Base-by-base conservation (phyloP, 768 basidiomycete genomes). In the Neoboletus magnificus region DNA sequence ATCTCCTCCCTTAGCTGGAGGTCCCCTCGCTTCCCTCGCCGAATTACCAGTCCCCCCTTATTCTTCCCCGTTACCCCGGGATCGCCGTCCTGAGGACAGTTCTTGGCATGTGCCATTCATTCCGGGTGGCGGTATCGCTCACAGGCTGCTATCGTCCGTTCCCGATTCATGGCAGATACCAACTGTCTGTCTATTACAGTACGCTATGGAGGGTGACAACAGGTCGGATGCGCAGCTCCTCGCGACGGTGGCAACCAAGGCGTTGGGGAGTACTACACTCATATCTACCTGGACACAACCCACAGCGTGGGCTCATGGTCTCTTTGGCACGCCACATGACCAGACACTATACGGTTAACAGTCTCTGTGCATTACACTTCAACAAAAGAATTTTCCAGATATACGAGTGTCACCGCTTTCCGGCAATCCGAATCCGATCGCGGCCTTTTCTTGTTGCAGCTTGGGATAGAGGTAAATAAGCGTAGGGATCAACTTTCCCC, bases 401-500 rank as follows among this genome's bases (percentile, higher is more conserved):
- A 51, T 16, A 53, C 32, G 35, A 40, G 18, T 39, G n/a, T 76
- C 66, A 87, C 61, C 78, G 76, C 68, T 85, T 91, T 56, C 85
- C 80, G 54, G 82, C 74, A 64, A 91, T 82, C 22, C 87, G 84
- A 32, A 83, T 79, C 43, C 72, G 71, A 39, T 73, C 69, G 10
- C 74, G 72, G 18, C 79, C 81, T 18, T 74, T 75, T 56, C 77
- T 77, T 74, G 89, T 92, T 37, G 89, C 84, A 46, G 91, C 91
- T 68, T 94, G 88, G 22, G 85, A 82, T 50, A 99, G 76, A 8
- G 92, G 77, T 33, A 99, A 69, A 70, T 98, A 99, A 18, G 92
- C 93, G 69, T 93, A 98, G 5, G 97, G 97, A 68, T 97, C 94
- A 50, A 92, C 71, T 16, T 88, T 87, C 40, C 83, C 82, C 69